Evolutionary conservation across 2,329 filamentous ascomycete species (phyloP).

Genomic region (Talaromyces sp.): DNA sequence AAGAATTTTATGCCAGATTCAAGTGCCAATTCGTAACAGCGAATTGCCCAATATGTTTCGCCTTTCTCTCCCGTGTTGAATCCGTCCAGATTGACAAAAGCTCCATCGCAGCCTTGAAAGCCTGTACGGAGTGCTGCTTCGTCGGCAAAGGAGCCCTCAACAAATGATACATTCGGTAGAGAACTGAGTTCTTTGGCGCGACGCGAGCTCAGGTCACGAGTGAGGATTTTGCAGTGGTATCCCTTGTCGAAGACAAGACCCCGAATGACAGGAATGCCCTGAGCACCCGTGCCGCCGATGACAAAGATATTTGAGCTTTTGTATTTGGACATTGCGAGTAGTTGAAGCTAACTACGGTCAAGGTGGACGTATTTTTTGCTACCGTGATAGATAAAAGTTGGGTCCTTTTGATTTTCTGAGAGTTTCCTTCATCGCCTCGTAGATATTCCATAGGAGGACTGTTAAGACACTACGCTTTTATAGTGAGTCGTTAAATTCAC

Average conservation of each 20-base stretch:
- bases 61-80: constrained; percentile 54
- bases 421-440: not conserved
- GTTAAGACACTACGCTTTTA: not conserved
- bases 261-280: not conserved
- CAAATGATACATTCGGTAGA: not conserved
- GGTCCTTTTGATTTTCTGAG: not conserved
- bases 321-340: not conserved
- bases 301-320: constrained; percentile 6
- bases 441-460: not conserved
- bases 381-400: not conserved
- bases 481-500: not conserved
- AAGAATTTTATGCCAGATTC: constrained; percentile 42
- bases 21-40: constrained; percentile 37
- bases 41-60: constrained; percentile 47
- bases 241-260: not conserved
- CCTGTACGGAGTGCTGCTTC: not conserved
- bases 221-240: not conserved
- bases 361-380: not conserved
- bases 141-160: not conserved
- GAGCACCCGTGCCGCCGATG: constrained; percentile 9
- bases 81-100: constrained; percentile 54
- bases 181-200: not conserved
- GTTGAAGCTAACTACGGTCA: not conserved
- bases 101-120: not conserved
- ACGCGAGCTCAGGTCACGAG: not conserved